Conservation (phyloP, 2,329 filamentous ascomycete species). For the Penicillium aurantiogriseum region DNA sequence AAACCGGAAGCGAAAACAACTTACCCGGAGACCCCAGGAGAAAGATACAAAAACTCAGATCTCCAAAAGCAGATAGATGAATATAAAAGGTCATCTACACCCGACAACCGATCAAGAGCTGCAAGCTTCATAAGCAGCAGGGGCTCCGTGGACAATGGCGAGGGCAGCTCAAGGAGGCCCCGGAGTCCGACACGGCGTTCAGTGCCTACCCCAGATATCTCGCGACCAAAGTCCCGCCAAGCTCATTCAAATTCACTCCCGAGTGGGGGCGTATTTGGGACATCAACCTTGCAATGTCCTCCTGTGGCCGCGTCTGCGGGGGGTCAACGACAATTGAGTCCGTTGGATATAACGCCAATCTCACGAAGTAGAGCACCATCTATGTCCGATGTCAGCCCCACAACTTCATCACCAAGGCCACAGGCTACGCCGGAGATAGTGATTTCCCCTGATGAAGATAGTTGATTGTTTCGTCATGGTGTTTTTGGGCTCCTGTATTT, state of each 20-base stretch:
- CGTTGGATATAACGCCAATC: not conserved
- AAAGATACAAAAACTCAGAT: conserved; percentile 46
- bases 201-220: conserved; percentile 5
- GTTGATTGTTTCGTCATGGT: not conserved
- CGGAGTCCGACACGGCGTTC: conserved; percentile 7
- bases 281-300: not conserved
- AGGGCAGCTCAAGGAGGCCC: conserved; percentile 12
- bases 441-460: not conserved
- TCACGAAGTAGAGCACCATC: not conserved
- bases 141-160: conserved; percentile 13
- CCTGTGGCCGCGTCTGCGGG: not conserved
- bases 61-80: conserved; percentile 29
- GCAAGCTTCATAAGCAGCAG: not conserved
- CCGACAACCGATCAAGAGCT: conserved; percentile 14
- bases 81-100: conserved; percentile 40
- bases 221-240: not conserved
- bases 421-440: not conserved
- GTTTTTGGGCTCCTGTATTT: not conserved
- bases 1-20: conserved; percentile 46
- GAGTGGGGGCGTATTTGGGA: not conserved
- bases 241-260: conserved; percentile 17
- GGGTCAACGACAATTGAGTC: not conserved
- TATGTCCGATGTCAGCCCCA: not conserved
- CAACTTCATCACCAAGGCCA: not conserved
- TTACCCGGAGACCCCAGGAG: conserved; percentile 59